Evolutionary conservation across 2,329 filamentous ascomycete genomes (phyloP).

Genomic region (Penicillium sp.): DNA sequence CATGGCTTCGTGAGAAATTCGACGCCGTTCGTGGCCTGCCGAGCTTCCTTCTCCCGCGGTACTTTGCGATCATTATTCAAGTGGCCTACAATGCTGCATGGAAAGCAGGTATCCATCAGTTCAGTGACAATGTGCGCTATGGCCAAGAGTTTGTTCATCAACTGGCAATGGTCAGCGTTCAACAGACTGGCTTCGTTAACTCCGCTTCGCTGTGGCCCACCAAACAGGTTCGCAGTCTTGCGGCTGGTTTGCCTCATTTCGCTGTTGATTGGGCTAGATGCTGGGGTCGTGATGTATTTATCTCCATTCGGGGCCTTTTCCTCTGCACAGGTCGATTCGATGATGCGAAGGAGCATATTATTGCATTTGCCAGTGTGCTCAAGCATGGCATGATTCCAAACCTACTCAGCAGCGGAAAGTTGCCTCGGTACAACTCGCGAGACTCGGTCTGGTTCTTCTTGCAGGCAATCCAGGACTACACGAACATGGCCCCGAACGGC

Average conservation of each 20-base stretch:
- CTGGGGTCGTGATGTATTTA: constrained; percentile 97
- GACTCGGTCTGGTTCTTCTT: constrained; percentile 98
- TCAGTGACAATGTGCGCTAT: constrained; percentile 72
- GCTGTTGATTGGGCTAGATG: constrained; percentile 90
- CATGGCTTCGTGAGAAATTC: constrained; percentile 82
- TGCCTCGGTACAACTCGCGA: constrained; percentile 89
- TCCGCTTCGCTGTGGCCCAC: constrained; percentile 88
- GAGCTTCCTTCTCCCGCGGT: constrained; percentile 84
- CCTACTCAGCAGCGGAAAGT: constrained; percentile 77
- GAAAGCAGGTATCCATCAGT: constrained; percentile 73
- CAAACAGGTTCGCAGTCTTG: constrained; percentile 80
- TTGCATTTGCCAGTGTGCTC: constrained; percentile 90
- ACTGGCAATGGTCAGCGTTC: constrained; percentile 85
- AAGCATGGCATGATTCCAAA: constrained; percentile 99
- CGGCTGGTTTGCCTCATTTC: constrained; percentile 92
- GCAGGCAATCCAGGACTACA: constrained; percentile 93
- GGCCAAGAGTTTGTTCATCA: constrained; percentile 88
- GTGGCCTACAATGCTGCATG: constrained; percentile 84
- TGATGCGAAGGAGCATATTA: constrained; percentile 90
- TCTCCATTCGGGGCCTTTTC: constrained; percentile 87
- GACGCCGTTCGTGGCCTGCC: constrained; percentile 82
- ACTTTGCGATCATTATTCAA: constrained; percentile 86
- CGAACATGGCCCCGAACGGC: constrained; percentile 76
- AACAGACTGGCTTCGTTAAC: constrained; percentile 84
- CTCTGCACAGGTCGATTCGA: constrained; percentile 84